Evolutionary conservation across 2,329 filamentous ascomycete genomes (phyloP).

Genomic region (Diaporthe vaccinii): DNA sequence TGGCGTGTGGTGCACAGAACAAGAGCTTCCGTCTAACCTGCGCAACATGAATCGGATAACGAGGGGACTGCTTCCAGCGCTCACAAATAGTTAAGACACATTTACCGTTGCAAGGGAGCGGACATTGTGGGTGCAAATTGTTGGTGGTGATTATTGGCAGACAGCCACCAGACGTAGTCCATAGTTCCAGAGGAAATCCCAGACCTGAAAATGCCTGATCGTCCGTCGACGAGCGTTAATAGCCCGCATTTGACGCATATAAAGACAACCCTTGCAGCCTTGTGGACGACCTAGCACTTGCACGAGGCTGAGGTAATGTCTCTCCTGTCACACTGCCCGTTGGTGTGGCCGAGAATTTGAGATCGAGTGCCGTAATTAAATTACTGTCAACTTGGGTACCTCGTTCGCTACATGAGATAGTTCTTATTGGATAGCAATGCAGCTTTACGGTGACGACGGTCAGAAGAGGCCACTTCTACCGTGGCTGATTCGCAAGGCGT

Average conservation of each 20-base stretch:
- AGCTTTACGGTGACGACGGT: not conserved
- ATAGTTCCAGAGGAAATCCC: not conserved
- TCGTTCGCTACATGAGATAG: not conserved
- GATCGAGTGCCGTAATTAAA: not conserved
- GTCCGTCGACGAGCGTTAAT: not conserved
- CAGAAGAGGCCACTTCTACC: not conserved
- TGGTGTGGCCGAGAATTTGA: not conserved
- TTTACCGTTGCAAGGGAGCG: not conserved
- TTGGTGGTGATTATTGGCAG: not conserved
- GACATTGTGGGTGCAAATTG: not conserved
- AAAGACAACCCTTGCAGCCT: not conserved
- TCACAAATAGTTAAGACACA: not conserved
- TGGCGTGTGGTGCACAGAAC: not conserved
- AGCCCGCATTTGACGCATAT: not conserved
- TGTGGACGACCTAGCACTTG: not conserved
- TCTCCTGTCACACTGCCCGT: not conserved
- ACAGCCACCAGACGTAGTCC: not conserved
- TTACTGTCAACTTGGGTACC: not conserved
- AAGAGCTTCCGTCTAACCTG: not conserved
- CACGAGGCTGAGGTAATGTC: not conserved
- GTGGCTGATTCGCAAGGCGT: too few species aligned
- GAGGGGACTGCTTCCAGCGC: not conserved
- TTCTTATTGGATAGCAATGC: too few species aligned
- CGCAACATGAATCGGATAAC: not conserved
- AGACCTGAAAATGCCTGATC: fast-evolving